Base-by-base conservation (phyloP, 495 filamentous ascomycete species). In the Podospora didyma region DNA sequence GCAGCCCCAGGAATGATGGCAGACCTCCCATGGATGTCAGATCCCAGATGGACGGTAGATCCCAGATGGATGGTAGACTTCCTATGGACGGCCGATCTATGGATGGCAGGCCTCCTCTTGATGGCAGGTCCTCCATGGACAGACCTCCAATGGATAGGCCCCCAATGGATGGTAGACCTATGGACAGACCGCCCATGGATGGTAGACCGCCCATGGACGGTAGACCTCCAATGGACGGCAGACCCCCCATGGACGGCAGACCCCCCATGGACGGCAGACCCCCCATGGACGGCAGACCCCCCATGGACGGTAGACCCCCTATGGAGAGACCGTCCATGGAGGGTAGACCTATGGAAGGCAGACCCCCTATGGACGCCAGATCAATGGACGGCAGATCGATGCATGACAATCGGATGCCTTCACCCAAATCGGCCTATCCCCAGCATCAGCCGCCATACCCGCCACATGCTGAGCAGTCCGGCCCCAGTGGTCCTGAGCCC, bases 381-480 rank as follows among this genome's bases (percentile, higher is more conserved):
- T 96, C 55, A 87, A 89, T 44, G 26, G 26, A 31, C 9, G 26
- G 26, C 26, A 31, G 26, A 31, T 31, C 26, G 4, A 31, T 96
- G 64, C 82, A 92, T 60, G 93, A 97, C 54, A 88, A 89, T 63
- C 84, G 89, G 26, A 86, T 89, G 60, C 84, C 90, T 16, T 96
- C 94, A 11, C 89, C 92, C 23, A 89, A 88, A 56, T 85, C 88
- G 49, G 83, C 80, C 35, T 96, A 95, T 65, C 84, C 87, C 3
- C 92, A 90, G 62, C 85, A 88, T 52, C 87, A 87, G 62, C 86
- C 83, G 59, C 87, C 89, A 39, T 86, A 89, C 64, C 84, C 87
- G 26, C 82, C 86, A 50, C 88, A 86, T 62, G 79, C 79, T 34
- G 80, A 78, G 21, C 73, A 77, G 46, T 73, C 80, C 39, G 82